Percentiles rank a stretch among this genome's conserved stretches.
phyloP scores from a whole-genome alignment of 2,329 filamentous ascomycete genomes.

The Monosporascus sp. region DNA sequence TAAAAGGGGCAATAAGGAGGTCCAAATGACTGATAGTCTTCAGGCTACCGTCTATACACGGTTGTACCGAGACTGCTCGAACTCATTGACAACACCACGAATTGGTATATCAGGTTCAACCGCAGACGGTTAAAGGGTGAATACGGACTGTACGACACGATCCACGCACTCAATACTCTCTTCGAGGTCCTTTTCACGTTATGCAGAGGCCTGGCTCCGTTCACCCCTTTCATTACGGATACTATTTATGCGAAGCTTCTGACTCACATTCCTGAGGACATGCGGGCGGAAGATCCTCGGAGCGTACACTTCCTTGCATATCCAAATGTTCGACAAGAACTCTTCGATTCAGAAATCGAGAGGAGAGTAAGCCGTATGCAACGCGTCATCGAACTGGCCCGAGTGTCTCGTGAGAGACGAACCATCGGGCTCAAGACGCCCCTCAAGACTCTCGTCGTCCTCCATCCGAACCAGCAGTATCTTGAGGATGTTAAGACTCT shows the following conservation, averaged over 20 bases:
- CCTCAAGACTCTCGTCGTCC: constrained; percentile 81
- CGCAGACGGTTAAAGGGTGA: constrained; percentile 69
- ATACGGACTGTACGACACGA: constrained; percentile 65
- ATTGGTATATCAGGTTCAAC: constrained; percentile 98
- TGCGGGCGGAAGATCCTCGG: constrained; percentile 66
- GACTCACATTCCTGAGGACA: constrained; percentile 70
- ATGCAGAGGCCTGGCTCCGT: constrained; percentile 70
- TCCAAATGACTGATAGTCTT: constrained; percentile 8
- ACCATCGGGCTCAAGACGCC: constrained; percentile 86
- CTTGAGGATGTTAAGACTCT: constrained; percentile 82
- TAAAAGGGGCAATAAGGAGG: too few relatives aligned
- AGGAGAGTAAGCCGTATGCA: constrained; percentile 88
- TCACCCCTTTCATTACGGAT: constrained; percentile 93
- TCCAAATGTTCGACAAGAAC: constrained; percentile 80
- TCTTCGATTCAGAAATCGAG: constrained; percentile 84
- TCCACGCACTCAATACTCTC: constrained; percentile 86
- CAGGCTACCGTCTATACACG: constrained; percentile 75
- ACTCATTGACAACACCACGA: constrained; percentile 92
- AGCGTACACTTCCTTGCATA: constrained; percentile 92
- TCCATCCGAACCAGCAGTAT: constrained; percentile 78
- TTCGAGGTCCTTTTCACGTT: constrained; percentile 92
- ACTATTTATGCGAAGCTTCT: constrained; percentile 85
- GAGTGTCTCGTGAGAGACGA: constrained; percentile 79
- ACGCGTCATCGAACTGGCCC: constrained; percentile 84
- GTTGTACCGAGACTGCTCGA: constrained; percentile 79